phyloP scores from a whole-genome alignment of 2,329 filamentous ascomycete species.

The Calonectria multiphialidica region DNA sequence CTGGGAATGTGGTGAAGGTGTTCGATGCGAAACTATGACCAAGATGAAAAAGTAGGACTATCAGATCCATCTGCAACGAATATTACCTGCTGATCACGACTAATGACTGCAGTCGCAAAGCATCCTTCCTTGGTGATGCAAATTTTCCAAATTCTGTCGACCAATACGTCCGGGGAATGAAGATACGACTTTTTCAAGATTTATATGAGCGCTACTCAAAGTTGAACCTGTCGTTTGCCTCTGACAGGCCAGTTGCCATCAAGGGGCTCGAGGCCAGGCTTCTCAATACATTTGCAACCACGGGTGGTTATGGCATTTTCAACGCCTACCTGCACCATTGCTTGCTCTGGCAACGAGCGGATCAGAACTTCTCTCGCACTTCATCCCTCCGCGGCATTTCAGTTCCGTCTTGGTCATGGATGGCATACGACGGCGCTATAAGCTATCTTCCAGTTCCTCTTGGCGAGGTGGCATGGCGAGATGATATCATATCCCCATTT shows the following conservation, averaged over 20 bases:
- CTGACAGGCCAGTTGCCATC: conserved; percentile 15
- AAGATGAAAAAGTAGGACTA: conserved; percentile 51
- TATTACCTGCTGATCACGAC: background rate
- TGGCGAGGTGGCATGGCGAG: background rate
- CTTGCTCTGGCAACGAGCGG: conserved; percentile 11
- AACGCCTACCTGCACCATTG: background rate
- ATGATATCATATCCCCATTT: no score
- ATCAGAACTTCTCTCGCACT: background rate
- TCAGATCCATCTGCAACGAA: background rate
- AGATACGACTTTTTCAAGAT: conserved; percentile 17
- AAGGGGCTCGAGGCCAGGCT: conserved; percentile 20
- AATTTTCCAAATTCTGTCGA: conserved; percentile 15
- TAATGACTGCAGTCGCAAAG: conserved; percentile 12
- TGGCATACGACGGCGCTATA: conserved; percentile 15
- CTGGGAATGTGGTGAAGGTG: conserved; percentile 52
- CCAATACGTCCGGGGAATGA: conserved; percentile 18
- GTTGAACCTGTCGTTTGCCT: background rate
- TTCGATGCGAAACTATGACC: conserved; percentile 50
- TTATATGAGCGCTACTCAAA: conserved; percentile 12
- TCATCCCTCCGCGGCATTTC: background rate
- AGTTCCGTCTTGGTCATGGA: conserved; percentile 26
- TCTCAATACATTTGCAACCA: background rate
- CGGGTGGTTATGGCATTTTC: conserved; percentile 2
- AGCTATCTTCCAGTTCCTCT: background rate
- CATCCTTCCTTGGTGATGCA: conserved; percentile 24